Evolutionary conservation across 2,329 filamentous ascomycete genomes (phyloP).

Genomic region (Aspergillus fructus): DNA sequence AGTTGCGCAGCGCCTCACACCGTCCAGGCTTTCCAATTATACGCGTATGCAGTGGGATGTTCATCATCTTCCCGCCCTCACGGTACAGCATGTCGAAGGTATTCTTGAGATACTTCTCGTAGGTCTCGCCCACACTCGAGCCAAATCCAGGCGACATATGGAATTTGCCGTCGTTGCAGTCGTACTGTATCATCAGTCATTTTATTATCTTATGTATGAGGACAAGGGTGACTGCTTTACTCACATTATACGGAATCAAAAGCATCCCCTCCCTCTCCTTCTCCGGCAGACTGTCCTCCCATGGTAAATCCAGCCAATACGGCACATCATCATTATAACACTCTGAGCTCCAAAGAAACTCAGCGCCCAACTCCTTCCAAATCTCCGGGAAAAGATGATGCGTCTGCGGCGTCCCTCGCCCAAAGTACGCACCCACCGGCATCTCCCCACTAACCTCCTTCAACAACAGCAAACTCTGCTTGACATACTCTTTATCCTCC

Average conservation of each 20-base stretch:
- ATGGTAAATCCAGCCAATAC: conserved; percentile 56
- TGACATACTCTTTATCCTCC: conserved; percentile 50
- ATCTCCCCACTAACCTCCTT: conserved; percentile 48
- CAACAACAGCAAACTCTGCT: conserved; percentile 42
- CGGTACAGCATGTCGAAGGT: conserved; percentile 56
- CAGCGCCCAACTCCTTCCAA: conserved; percentile 54
- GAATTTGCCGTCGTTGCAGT: conserved; percentile 55
- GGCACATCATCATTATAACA: conserved; percentile 57
- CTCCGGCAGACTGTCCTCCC: conserved; percentile 36
- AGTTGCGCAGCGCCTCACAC: conserved; percentile 47
- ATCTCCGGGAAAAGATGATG: conserved; percentile 47
- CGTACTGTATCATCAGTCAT: not conserved
- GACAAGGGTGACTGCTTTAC: not conserved
- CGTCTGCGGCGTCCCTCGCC: conserved; percentile 47
- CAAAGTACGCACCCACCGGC: conserved; percentile 53
- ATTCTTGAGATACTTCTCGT: conserved; percentile 44
- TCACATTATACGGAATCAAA: conserved; percentile 11
- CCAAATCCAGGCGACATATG: conserved; percentile 47
- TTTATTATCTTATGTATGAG: too few relatives aligned
- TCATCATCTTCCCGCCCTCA: conserved; percentile 60
- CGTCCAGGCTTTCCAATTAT: conserved; percentile 55
- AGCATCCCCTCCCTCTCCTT: conserved; percentile 41
- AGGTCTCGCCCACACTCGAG: conserved; percentile 35
- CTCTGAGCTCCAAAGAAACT: conserved; percentile 52
- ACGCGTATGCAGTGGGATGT: conserved; percentile 54